Conservation (phyloP, 2,329 filamentous ascomycete species). For the Fonsecaea pugnacius region DNA sequence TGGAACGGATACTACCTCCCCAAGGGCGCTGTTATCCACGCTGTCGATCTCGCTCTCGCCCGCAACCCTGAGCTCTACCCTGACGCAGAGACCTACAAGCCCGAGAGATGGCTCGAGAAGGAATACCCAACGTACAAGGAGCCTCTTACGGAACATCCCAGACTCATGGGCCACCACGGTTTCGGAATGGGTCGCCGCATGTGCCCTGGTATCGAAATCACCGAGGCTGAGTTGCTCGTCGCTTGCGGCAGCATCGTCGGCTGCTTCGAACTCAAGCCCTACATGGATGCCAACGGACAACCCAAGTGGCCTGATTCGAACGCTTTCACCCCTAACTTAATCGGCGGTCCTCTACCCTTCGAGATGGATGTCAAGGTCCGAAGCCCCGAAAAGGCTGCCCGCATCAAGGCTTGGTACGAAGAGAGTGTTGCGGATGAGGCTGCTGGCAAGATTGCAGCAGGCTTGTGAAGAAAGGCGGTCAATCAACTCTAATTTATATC, state of each 20-base stretch:
- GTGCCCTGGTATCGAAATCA: conserved; percentile 40
- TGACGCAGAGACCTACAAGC: conserved; percentile 39
- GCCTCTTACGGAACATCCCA: conserved; percentile 40
- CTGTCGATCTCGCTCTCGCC: conserved; percentile 45
- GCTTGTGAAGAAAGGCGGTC: conserved; percentile 21
- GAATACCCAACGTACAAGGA: conserved; percentile 41
- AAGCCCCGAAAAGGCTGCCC: conserved; percentile 34
- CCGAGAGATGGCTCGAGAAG: conserved; percentile 40
- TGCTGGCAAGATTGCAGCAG: conserved; percentile 34
- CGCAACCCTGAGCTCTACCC: conserved; percentile 41
- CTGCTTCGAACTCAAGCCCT: conserved; percentile 37
- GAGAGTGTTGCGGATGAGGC: conserved; percentile 36
- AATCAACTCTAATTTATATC: conserved; percentile 6
- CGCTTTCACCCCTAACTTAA: conserved; percentile 37
- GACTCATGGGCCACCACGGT: conserved; percentile 37
- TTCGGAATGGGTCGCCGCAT: conserved; percentile 41
- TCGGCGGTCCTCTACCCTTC: conserved; percentile 38
- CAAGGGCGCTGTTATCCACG: conserved; percentile 53
- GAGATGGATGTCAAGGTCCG: conserved; percentile 38
- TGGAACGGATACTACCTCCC: conserved; percentile 56
- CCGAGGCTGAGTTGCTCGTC: conserved; percentile 38
- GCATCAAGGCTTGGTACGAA: conserved; percentile 37
- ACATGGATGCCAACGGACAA: conserved; percentile 36
- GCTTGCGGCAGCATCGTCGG: conserved; percentile 38
- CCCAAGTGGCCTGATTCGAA: conserved; percentile 34